Evolutionary conservation across 805 yeast genomes (phyloP).

Genomic region (Wickerhamiella kazuoi): DNA sequence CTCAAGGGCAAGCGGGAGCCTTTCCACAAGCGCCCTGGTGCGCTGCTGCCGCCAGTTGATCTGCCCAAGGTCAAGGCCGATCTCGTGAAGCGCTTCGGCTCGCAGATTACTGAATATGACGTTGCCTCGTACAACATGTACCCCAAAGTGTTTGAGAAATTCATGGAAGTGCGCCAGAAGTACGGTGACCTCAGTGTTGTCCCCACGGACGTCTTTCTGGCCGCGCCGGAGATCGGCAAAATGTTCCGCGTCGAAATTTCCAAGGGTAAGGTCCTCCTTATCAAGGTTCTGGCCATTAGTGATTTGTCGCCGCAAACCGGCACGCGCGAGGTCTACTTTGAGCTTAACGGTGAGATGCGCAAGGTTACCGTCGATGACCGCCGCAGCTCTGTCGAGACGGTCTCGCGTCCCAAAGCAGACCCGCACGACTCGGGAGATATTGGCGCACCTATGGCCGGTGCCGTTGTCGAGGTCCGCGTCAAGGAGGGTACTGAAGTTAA

Average conservation of each 20-base stretch:
- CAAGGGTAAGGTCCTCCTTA: constrained; percentile 82
- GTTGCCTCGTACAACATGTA: constrained; percentile 95
- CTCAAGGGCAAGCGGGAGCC: constrained; percentile 79
- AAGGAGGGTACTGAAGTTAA: constrained; percentile 75
- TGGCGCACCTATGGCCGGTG: constrained; percentile 99
- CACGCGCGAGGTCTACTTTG: constrained; percentile 89
- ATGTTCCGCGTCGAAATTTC: constrained; percentile 81
- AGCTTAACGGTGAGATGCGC: constrained; percentile 96
- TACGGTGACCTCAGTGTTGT: constrained; percentile 88
- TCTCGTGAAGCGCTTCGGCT: constrained; percentile 56
- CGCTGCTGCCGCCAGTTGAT: constrained; percentile 72
- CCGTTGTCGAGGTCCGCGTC: constrained; percentile 83
- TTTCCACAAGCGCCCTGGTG: constrained; percentile 80
- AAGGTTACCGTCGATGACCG: constrained; percentile 84
- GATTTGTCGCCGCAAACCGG: constrained; percentile 75
- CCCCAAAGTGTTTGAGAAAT: constrained; percentile 90
- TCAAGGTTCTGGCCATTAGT: constrained; percentile 84
- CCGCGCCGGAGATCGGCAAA: constrained; percentile 75
- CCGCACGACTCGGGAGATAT: constrained; percentile 74
- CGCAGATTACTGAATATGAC: constrained; percentile 54
- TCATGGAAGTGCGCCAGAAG: constrained; percentile 50
- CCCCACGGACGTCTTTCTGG: constrained; percentile 81
- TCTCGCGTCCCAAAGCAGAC: constrained; percentile 81
- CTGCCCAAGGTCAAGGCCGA: constrained; percentile 55
- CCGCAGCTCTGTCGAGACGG: constrained; percentile 66